Evolutionary conservation across 441 rosid genomes (phyloP).

Genomic region (Pelargonium cotyledonis): DNA sequence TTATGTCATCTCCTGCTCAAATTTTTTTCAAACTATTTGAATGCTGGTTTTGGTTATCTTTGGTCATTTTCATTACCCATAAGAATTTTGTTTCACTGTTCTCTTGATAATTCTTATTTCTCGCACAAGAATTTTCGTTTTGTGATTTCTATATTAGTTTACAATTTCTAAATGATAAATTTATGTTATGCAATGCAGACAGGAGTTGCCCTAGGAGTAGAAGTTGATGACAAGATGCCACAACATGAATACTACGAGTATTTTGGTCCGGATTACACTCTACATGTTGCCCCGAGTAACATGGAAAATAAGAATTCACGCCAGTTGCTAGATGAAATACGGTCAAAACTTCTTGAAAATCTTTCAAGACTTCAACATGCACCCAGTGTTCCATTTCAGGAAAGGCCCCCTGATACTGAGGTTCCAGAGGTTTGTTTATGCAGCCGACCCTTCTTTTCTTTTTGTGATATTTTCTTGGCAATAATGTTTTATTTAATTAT

Average conservation of each 20-base stretch:
- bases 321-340: slow-evolving; percentile 74
- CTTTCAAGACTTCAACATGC: slow-evolving; percentile 68
- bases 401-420: slow-evolving; percentile 56
- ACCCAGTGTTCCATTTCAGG: slow-evolving; percentile 83
- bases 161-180: slow-evolving; percentile 8
- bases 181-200: slow-evolving; percentile 47
- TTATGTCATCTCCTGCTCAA: too few relatives aligned
- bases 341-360: slow-evolving; percentile 70
- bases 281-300: slow-evolving; percentile 66
- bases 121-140: slow-evolving; percentile 8
- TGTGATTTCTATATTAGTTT: slow-evolving; percentile 18
- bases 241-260: slow-evolving; percentile 88
- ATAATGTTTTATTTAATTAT: too few relatives aligned
- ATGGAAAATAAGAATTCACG: slow-evolving; percentile 77
- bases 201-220: slow-evolving; percentile 91
- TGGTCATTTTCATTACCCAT: too few relatives aligned
- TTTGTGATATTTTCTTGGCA: background rate
- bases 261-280: slow-evolving; percentile 93
- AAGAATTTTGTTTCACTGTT: background rate
- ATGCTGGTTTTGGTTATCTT: too few relatives aligned
- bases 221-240: slow-evolving; percentile 81
- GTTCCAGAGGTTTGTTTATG: slow-evolving; percentile 42
- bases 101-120: background rate
- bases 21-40: background rate
- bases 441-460: background rate